Evolutionary conservation across 129 eudicot species (phyloP).

Genomic region (Flaveria bidentis): DNA sequence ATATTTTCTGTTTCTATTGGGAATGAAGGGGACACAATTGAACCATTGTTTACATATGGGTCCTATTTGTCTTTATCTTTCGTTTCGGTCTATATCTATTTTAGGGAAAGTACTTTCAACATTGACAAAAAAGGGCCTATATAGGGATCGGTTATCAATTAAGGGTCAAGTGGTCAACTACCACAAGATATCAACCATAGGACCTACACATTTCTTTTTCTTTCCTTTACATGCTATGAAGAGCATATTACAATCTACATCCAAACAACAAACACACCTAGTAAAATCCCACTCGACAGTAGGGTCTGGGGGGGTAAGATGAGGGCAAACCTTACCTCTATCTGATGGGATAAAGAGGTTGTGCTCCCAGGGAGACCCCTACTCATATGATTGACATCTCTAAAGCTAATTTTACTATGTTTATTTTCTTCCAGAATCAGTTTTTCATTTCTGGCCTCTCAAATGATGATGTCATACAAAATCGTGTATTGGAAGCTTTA

Average conservation of each 20-base stretch:
- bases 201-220: background rate
- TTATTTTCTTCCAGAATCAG: conserved; percentile 71
- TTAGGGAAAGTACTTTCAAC: background rate
- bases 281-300: no score
- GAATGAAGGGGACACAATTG: no score
- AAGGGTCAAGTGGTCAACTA: background rate
- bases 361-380: no score
- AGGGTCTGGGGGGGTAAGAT: no score
- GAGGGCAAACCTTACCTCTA: no score
- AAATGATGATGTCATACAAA: conserved; percentile 72
- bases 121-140: background rate
- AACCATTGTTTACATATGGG: background rate
- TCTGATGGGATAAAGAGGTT: no score
- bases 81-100: background rate
- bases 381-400: conserved; percentile 6
- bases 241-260: conserved; percentile 11
- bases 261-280: background rate
- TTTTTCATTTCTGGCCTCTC: conserved; percentile 96
- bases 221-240: background rate
- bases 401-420: conserved; percentile 16
- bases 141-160: background rate
- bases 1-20: no score
- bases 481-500: conserved; percentile 82
- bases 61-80: background rate
- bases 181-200: background rate